Base-by-base conservation (phyloP, 441 rosid species). In the Rhodomyrtus psidioides region DNA sequence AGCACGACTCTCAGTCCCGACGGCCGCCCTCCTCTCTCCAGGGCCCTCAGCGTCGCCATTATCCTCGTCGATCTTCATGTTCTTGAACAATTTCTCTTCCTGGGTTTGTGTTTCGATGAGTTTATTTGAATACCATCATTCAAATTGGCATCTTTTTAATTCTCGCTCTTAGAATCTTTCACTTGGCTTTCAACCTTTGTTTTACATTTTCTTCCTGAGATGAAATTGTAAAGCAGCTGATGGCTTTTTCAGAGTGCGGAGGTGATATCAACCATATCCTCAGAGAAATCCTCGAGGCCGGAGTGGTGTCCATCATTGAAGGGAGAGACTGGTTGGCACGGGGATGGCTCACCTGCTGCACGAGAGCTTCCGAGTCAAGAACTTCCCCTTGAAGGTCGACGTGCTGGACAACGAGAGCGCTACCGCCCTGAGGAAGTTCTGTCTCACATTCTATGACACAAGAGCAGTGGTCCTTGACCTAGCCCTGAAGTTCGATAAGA, bases 261-360 rank as follows among this genome's bases (percentile, higher is more conserved):
- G 92, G 99, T 96, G 28, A 95, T 97, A 85, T 96, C 99, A 19
- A 98, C 99, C 28, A 94, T 65, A 88, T 97, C 83, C 84, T 97
- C 88, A 89, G 93, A 59, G 97, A 95, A 75, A 92, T 90, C 27
- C 89, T 97, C 19, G 97, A 95, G 84, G 94, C 93, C 0, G 94
- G 96, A 55, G 96, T 91, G 3, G 90, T 95, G 79, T 91, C 98
- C 30, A 90, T 95, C 51, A 84, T 88, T 9, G 93, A 95, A 90
- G 94, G 95, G 55, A 89, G 96, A 88, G 96, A 95, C 83, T 92
- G 91, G 60, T 95, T 23, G 96, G 99, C 85, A 90, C 89, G 17
- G 96, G 94, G 23, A 95, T 98, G 44, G 98, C 99, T 70, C 98
- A 96, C 92, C 91, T 97, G 42, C 93, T 96, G 57, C 98, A 96